A percentile compares a stretch with the other conserved stretches of the same genome.
Conservation (phyloP, 2,329 filamentous ascomycete genomes). For the Botrytis elliptica region DNA sequence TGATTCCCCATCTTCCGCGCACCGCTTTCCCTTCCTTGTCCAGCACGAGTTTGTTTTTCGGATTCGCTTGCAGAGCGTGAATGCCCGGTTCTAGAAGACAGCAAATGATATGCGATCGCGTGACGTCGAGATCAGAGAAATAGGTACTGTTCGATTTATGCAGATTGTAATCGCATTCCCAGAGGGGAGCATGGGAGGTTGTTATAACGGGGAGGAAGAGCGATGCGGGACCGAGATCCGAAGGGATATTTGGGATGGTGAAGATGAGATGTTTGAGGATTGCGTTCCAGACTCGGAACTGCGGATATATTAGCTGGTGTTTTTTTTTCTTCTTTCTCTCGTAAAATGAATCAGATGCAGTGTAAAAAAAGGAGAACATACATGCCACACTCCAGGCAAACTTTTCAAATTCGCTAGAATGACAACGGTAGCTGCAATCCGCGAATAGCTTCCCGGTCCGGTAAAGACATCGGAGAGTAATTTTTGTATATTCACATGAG, state of each 20-base stretch:
- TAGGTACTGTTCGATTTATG: constrained; percentile 73
- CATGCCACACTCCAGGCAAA: constrained; percentile 59
- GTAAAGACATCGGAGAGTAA: constrained; percentile 33
- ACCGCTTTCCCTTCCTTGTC: constrained; percentile 46
- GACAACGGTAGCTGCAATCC: constrained; percentile 40
- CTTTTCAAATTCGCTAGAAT: constrained; percentile 56
- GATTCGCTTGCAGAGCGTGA: constrained; percentile 51
- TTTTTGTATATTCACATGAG: constrained; percentile 29
- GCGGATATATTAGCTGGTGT: neutral
- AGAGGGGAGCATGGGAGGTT: constrained; percentile 55
- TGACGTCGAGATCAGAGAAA: constrained; percentile 68
- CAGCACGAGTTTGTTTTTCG: constrained; percentile 48
- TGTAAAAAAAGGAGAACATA: constrained; percentile 40
- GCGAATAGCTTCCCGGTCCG: constrained; percentile 37
- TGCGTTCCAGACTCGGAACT: constrained; percentile 50
- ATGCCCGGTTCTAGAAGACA: constrained; percentile 63
- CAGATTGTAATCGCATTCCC: constrained; percentile 71
- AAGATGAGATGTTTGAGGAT: constrained; percentile 47
- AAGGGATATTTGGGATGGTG: constrained; percentile 41
- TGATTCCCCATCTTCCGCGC: constrained; percentile 57
- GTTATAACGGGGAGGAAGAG: constrained; percentile 64
- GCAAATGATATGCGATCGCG: constrained; percentile 76
- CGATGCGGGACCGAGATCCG: constrained; percentile 35
- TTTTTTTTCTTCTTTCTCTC: neutral
- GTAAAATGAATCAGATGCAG: neutral